phyloP scores from a whole-genome alignment of 2,329 filamentous ascomycete genomes.

The Paecilomyces dactylethromorphus region DNA sequence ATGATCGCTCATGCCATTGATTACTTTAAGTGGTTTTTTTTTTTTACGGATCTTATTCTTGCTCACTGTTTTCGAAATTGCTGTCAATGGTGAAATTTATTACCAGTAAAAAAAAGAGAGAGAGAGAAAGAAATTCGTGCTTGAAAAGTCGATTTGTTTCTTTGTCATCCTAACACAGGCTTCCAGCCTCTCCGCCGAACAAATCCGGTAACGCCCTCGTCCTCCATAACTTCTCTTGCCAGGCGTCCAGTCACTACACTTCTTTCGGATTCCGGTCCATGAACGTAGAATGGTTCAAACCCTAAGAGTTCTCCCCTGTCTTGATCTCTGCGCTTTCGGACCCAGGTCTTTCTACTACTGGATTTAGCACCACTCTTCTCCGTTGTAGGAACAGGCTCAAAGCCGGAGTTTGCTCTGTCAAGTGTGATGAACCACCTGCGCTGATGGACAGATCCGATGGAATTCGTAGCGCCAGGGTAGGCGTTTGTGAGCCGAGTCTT shows the following conservation, averaged over 20 bases:
- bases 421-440: slow-evolving; percentile 60
- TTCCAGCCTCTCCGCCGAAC: slow-evolving; percentile 56
- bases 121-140: too few species aligned
- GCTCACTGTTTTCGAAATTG: background rate
- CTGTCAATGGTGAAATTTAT: background rate
- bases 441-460: slow-evolving; percentile 61
- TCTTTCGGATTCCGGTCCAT: slow-evolving; percentile 54
- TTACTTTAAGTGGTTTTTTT: too few species aligned
- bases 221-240: slow-evolving; percentile 53
- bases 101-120: background rate
- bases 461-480: slow-evolving; percentile 60
- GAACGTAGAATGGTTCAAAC: slow-evolving; percentile 56
- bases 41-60: too few species aligned
- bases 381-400: slow-evolving; percentile 23
- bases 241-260: slow-evolving; percentile 60
- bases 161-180: slow-evolving; percentile 18
- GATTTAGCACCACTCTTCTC: background rate
- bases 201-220: slow-evolving; percentile 56
- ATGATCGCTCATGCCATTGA: too few species aligned
- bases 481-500: slow-evolving; percentile 56
- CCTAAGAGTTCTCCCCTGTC: slow-evolving; percentile 13
- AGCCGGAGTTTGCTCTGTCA: slow-evolving; percentile 55
- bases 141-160: background rate
- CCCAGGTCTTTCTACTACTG: slow-evolving; percentile 20
- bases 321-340: slow-evolving; percentile 10